Evolutionary conservation across 2,329 filamentous ascomycete genomes (phyloP).

Genomic region (Thielaviopsis punctulata): DNA sequence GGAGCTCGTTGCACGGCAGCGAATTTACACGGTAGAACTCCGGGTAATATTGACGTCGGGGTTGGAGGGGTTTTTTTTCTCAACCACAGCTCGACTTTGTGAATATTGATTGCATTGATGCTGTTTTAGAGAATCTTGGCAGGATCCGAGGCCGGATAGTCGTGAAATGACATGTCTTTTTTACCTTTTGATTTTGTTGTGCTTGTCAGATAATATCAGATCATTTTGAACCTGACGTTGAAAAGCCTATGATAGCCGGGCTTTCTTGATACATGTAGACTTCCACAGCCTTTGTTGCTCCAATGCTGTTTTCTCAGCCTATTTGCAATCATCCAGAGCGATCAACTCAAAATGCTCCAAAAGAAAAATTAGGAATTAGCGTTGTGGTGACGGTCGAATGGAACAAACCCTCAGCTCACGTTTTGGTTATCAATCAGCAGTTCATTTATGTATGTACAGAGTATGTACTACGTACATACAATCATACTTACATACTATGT

Average conservation of each 20-base stretch:
- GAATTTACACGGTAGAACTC: background rate
- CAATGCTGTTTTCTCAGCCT: too few relatives aligned
- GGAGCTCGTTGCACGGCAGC: background rate
- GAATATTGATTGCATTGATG: background rate
- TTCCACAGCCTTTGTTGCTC: too few relatives aligned
- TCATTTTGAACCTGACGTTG: background rate
- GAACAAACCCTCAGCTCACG: background rate
- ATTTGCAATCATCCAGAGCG: background rate
- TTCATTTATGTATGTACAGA: too few relatives aligned
- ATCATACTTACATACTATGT: background rate
- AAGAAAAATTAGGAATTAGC: background rate
- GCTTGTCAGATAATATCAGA: background rate
- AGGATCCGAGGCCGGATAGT: background rate
- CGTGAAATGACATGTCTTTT: background rate
- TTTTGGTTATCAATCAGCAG: background rate
- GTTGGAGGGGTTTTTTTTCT: too few relatives aligned
- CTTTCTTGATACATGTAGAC: too few relatives aligned
- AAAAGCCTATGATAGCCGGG: too few relatives aligned
- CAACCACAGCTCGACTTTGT: background rate
- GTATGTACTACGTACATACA: too few relatives aligned
- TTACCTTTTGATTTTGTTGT: background rate
- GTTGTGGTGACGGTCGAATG: background rate
- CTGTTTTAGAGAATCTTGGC: background rate
- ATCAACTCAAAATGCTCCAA: background rate
- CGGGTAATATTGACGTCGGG: background rate